Conservation (phyloP, 176 grass and related monocot species). For the Eragrostis curvula region DNA sequence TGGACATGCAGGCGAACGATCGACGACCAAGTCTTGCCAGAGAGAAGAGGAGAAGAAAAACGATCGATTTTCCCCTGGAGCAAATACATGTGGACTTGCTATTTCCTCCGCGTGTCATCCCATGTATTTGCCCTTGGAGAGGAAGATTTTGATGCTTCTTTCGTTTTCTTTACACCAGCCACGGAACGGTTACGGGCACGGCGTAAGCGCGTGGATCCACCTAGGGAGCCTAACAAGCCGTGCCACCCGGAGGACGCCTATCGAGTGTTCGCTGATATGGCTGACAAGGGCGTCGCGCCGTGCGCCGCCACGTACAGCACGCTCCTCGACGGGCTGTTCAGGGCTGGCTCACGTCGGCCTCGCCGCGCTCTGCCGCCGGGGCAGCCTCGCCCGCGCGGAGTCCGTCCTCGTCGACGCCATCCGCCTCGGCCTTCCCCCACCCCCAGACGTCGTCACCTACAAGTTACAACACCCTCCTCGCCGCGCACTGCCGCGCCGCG, state of each 20-base stretch:
- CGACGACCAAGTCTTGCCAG: no score
- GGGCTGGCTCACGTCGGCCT: slow-evolving; percentile 71
- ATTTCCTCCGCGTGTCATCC: no score
- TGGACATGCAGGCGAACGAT: no score
- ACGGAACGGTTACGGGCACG: no score
- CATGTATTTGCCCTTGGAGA: no score
- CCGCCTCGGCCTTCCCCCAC: slow-evolving; percentile 73
- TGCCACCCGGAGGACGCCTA: slow-evolving; percentile 76
- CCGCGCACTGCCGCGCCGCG: slow-evolving; percentile 60
- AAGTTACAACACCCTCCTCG: slow-evolving; percentile 90
- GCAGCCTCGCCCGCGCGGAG: slow-evolving; percentile 60
- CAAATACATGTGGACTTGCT: no score
- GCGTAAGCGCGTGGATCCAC: no score
- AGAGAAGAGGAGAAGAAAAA: no score
- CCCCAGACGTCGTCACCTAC: slow-evolving; percentile 85
- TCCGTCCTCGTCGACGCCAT: slow-evolving; percentile 75
- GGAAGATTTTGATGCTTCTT: no score
- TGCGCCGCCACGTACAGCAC: slow-evolving; percentile 79
- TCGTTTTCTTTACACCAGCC: no score
- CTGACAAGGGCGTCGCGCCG: slow-evolving; percentile 54
- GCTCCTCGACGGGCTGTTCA: slow-evolving; percentile 75
- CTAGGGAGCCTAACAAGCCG: no score
- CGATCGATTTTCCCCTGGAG: no score
- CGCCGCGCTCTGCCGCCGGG: slow-evolving; percentile 73
- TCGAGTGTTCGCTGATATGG: slow-evolving; percentile 79